Conservation (phyloP, 2,329 filamentous ascomycete species). For the Plenodomus lindquistii region DNA sequence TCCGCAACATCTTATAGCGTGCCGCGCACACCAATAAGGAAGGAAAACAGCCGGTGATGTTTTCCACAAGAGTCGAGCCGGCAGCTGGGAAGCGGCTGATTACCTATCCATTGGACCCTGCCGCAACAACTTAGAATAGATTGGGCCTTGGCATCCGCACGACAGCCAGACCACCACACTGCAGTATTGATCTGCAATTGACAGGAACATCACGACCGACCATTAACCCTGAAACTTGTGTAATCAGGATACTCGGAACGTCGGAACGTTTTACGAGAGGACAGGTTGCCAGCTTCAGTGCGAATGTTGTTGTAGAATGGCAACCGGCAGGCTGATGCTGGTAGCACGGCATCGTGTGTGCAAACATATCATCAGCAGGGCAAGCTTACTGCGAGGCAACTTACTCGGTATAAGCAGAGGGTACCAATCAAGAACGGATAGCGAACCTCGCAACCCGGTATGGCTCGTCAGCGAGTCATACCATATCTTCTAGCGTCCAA, state of each 20-base stretch:
- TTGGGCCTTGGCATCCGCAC: constrained; percentile 13
- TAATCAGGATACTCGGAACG: constrained; percentile 1
- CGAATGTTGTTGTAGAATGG: background rate
- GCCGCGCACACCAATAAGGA: background rate
- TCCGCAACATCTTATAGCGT: constrained; percentile 20
- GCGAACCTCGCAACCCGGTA: background rate
- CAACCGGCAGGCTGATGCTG: background rate
- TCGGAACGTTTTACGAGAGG: background rate
- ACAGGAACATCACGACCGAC: constrained; percentile 3
- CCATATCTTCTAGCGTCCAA: background rate
- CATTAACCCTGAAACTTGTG: constrained; percentile 5
- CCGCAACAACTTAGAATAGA: constrained; percentile 23
- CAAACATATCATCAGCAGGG: background rate
- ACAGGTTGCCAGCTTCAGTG: constrained; percentile 1
- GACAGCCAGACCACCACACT: constrained; percentile 21
- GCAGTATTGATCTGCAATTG: constrained; percentile 13
- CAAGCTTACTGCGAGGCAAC: constrained; percentile 1
- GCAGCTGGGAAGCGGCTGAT: constrained; percentile 9
- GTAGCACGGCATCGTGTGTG: background rate
- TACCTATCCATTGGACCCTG: constrained; percentile 13
- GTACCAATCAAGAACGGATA: background rate
- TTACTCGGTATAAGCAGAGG: background rate
- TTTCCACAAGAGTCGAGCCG: background rate
- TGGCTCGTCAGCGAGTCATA: background rate
- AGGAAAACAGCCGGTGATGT: background rate